A percentile compares a stretch with the other conserved stretches of the same genome.
These are phyloP conservation scores for Rhodotorula sp. DNA, from an alignment of 1,284 basidiomycete genomes.

Conservation along the genomic window DNA sequence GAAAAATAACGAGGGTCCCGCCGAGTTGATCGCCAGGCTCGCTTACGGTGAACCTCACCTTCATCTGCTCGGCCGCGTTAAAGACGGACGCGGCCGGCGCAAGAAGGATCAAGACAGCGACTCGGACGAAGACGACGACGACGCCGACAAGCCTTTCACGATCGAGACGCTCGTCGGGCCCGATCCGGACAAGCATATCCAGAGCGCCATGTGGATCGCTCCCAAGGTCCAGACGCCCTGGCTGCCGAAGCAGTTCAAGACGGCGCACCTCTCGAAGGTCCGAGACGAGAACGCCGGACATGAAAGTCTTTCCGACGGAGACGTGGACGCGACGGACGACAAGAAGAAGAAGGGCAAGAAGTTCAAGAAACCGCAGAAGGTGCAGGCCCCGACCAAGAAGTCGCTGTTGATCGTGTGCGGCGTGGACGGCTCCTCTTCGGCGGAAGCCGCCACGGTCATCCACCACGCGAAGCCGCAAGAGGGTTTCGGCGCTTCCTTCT, in stretches of 20 bases:
- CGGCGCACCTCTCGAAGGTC: neutral
- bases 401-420: neutral
- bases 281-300: neutral
- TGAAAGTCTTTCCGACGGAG: neutral
- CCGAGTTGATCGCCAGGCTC: neutral
- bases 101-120: neutral
- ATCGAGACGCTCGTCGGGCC: neutral
- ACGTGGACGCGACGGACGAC: neutral
- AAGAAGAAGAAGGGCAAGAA: neutral
- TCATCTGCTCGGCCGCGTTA: neutral
- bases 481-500: neutral
- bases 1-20: too few species aligned
- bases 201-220: neutral
- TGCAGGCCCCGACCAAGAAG: neutral
- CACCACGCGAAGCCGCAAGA: neutral
- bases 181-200: neutral
- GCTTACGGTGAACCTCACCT: neutral
- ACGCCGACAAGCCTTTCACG: neutral
- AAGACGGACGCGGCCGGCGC: neutral
- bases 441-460: neutral
- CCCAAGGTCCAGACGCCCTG: neutral
- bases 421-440: too few species aligned
- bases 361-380: neutral
- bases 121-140: neutral
- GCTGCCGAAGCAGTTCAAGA: conserved; percentile 2